Evolutionary conservation across 768 basidiomycete species (phyloP).

Genomic region (Agrocybe pediades): DNA sequence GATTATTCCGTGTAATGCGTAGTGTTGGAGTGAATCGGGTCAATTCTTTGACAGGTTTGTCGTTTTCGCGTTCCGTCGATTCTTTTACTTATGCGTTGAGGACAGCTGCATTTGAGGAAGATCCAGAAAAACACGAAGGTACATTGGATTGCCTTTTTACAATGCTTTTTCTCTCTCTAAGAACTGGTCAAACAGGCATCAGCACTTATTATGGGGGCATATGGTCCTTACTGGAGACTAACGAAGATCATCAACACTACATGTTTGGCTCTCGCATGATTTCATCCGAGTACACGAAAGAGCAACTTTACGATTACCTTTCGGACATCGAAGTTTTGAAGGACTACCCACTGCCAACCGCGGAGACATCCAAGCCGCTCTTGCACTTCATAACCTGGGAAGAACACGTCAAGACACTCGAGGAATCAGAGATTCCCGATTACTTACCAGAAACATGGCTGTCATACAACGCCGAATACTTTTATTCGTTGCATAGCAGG

Average conservation of each 20-base stretch:
- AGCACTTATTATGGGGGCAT: constrained; percentile 9
- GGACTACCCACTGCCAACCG: constrained; percentile 1
- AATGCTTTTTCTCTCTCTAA: not conserved
- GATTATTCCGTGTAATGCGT: constrained; percentile 2
- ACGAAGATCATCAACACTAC: not conserved
- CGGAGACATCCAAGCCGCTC: not conserved
- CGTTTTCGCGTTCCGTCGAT: not conserved
- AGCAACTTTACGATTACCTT: constrained; percentile 4
- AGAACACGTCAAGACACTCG: constrained; percentile 1
- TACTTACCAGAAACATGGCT: constrained; percentile 10
- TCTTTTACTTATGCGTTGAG: no score
- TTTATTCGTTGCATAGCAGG: not conserved
- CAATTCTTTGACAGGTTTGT: constrained; percentile 9
- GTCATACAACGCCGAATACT: not conserved
- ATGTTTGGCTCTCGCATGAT: constrained; percentile 1
- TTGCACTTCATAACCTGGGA: constrained; percentile 14
- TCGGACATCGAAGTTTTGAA: constrained; percentile 1
- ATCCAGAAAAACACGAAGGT: not conserved
- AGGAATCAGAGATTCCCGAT: not conserved
- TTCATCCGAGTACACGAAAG: not conserved
- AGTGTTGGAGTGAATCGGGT: constrained; percentile 4
- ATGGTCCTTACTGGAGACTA: constrained; percentile 4
- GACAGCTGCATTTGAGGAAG: not conserved
- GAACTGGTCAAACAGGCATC: not conserved
- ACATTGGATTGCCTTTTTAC: not conserved